Evolutionary conservation across 2,329 filamentous ascomycete genomes (phyloP).

Genomic region (Penicillium freii): DNA sequence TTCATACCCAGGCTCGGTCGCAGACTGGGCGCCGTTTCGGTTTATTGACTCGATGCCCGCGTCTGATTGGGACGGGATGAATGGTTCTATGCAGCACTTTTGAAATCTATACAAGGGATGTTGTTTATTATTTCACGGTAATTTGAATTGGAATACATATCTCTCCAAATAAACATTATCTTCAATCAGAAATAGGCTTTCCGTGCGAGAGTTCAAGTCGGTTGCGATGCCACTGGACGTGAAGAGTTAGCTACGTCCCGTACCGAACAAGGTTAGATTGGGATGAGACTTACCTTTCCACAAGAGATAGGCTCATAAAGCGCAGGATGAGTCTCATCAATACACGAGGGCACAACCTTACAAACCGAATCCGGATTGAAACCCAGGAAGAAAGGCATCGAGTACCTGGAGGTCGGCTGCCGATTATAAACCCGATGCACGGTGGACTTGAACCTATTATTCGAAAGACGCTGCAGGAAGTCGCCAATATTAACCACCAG

Average conservation of each 20-base stretch:
- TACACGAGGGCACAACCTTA: slow-evolving; percentile 49
- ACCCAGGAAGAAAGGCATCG: slow-evolving; percentile 59
- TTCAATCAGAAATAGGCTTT: neutral
- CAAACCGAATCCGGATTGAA: slow-evolving; percentile 51
- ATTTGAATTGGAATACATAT: neutral
- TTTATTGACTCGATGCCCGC: slow-evolving; percentile 11
- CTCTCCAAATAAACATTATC: neutral
- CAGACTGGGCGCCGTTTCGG: slow-evolving; percentile 11
- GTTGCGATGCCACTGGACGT: slow-evolving; percentile 24
- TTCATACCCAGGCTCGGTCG: slow-evolving; percentile 3
- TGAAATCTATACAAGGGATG: neutral
- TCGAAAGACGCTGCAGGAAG: slow-evolving; percentile 52
- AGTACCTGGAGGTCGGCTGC: slow-evolving; percentile 44
- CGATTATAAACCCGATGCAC: slow-evolving; percentile 49
- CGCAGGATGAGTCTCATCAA: slow-evolving; percentile 46
- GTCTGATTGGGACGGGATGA: slow-evolving; percentile 4
- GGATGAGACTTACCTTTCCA: slow-evolving; percentile 36
- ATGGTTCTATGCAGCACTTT: slow-evolving; percentile 4
- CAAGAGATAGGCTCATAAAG: slow-evolving; percentile 55
- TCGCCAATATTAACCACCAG: slow-evolving; percentile 56
- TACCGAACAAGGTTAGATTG: neutral
- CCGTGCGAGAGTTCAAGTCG: slow-evolving; percentile 18
- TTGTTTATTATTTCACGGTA: neutral
- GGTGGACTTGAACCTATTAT: slow-evolving; percentile 52
- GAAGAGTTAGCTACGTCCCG: neutral